Evolutionary conservation across 2,329 filamentous ascomycete genomes (phyloP), one percentile per base, ranked within the genome.

Genomic region (Periconia sp.): DNA sequence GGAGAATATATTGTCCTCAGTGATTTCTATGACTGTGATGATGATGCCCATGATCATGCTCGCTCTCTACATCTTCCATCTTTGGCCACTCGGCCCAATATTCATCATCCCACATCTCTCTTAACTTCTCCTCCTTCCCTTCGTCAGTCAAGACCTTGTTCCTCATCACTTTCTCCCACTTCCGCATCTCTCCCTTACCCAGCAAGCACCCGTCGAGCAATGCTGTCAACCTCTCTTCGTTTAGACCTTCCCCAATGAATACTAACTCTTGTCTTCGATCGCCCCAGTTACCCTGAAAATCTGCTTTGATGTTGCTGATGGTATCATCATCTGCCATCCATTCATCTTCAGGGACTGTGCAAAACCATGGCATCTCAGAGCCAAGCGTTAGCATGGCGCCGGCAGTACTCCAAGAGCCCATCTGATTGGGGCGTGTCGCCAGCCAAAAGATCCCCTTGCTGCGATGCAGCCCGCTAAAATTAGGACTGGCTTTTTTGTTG

Each of bases 251-350:
- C 0, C 86, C 86, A 43, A 90, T 89, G 47, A 89, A 87, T 3
- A 89, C 86, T 5, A 89, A 63, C 63, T 89, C 86, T 61, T 89
- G 86, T 2, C 86, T 74, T 1, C 86, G 75, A 53, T 89, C 86
- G 1, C 84, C 86, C 84, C 85, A 89, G 7, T 70, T 68, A 2
- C 69, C 72, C 21, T 72, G 63, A 38, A 81, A 79, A 43, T 82
- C 78, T 22, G 77, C 70, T 37, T 69, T 62, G 28, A 81, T 78
- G 9, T 75, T 74, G 29, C 70, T 63, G 17, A 70, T 57, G 2
- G 80, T 78, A 10, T 77, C 76, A 18, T 69, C 59, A 46, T 77
- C 75, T 9, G 76, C 74, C 0, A 73, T 76, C 73, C 77, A 78
- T 4, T 70, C 69, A 33, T 78, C 78, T 18, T 78, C 76, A 0